Base-by-base conservation (phyloP, 2,329 filamentous ascomycete species). In the Penicillium corylophilum region DNA sequence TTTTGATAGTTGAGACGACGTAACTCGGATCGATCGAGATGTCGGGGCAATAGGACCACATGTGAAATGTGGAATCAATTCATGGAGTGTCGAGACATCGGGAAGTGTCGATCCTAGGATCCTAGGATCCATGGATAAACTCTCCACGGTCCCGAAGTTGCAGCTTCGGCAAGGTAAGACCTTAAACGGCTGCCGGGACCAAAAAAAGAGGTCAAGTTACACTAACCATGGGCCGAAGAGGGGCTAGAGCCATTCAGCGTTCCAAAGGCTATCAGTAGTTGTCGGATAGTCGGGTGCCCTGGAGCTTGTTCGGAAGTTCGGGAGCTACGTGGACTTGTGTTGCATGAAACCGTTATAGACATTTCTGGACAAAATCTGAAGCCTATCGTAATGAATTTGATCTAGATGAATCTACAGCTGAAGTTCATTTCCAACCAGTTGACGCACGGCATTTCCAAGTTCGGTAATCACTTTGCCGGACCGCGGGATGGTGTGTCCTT, bases 401-500 rank as follows among this genome's bases (percentile, higher is more conserved):
- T n/a, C n/a, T 20, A 20, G 10, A 22, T 20, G 4, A 28, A 28
- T 10, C 33, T 4, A 36, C 18, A 4, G 4, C 16, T 36, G 3
- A 28, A 10, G 8, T 8, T 9, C 26, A 28, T 48, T 56, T 8
- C 50, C 44, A 8, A 57, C 50, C 15, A 62, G 26, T 7, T 54
- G 48, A 13, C 60, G 56, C 16, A 62, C 46, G 3, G 58, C 57
- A 45, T 61, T 51, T 2, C 39, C 60, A 5, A 62, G 42, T 31
- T 62, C 60, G 7, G 41, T 44, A 15, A 62, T 62, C 15, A 62
- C 54, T 23, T 50, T 44, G 10, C 60, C 60, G 6, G 60, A 62
- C 2, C 82, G 72, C 0, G 84, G 83, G 4, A 86, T 71, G 0
- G 81, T 85, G 62, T 87, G 84, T 0, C 83, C 84, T 60, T 85